phyloP scores from a whole-genome alignment of 192 early-diverging fungal species.

The Pilaira anomala region DNA sequence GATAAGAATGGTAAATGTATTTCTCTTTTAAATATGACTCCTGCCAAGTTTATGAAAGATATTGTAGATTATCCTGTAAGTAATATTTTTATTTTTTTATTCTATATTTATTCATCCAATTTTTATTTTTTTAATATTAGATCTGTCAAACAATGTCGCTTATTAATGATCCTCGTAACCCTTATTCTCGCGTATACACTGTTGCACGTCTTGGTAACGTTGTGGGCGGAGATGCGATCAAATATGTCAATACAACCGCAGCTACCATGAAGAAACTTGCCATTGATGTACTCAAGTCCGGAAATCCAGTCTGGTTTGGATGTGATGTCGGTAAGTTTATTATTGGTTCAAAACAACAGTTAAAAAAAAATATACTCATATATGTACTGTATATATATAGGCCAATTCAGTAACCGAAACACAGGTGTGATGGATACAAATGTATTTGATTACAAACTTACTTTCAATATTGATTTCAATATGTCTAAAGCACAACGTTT shows the following conservation, averaged over 20 bases:
- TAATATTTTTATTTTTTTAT: not conserved
- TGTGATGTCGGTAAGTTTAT: constrained; percentile 54
- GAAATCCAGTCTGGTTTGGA: constrained; percentile 74
- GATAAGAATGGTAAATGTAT: constrained; percentile 71
- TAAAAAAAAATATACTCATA: too few species aligned
- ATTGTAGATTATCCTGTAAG: constrained; percentile 55
- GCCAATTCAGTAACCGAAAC: constrained; percentile 54
- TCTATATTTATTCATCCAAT: too few species aligned
- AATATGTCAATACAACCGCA: constrained; percentile 63
- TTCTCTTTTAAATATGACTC: constrained; percentile 51
- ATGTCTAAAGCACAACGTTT: constrained; percentile 72
- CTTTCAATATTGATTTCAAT: constrained; percentile 58
- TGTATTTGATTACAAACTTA: constrained; percentile 61
- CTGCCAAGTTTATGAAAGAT: constrained; percentile 60
- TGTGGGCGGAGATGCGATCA: constrained; percentile 58
- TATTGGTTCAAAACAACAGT: too few species aligned
- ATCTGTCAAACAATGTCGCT: constrained; percentile 60
- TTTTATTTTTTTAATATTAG: constrained; percentile 33
- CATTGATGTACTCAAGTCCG: constrained; percentile 52
- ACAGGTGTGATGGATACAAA: constrained; percentile 62
- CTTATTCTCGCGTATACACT: constrained; percentile 59
- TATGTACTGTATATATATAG: too few species aligned
- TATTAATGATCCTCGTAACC: constrained; percentile 75
- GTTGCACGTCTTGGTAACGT: constrained; percentile 74
- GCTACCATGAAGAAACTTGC: constrained; percentile 59